Base-by-base conservation (phyloP, 371 early-diverging fungal species). In the Actinomortierella wolfii region DNA sequence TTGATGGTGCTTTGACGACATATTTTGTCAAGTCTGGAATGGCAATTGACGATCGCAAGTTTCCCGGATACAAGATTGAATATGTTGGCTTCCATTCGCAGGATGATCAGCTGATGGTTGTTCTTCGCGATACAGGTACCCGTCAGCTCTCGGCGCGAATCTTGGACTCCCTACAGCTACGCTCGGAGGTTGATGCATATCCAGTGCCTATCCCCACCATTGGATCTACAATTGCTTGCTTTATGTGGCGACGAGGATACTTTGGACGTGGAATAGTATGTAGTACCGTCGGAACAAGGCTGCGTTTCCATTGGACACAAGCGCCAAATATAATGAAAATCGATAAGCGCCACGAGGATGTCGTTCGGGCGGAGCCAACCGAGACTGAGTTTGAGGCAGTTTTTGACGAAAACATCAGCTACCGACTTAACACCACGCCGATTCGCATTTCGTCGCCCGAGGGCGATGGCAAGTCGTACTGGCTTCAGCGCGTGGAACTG, bases 21-120 rank as follows among this genome's bases (percentile, higher is more conserved):
- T 74, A 74, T 40, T 74, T 74, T 51, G 60, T 63, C 13, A 67
- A 67, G 24, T 67, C 74, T 14, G 74, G 74, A 17, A 74, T 74
- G 74, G 74, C 74, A 3, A 74, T 74, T 24, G 74, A 74, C 41
- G 74, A 74, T 40, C 64, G 63, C n/a, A 74, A 74, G 23, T 74
- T 74, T 29, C 63, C 64, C n/a, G 74, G 67, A 9, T 63, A 54
- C 60, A 74, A 67, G 51, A 67, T 74, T 34, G 74, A 74, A 26
- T 34, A 67, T 28, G 51, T 74, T 11, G 67, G 56, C 18, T 74
- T 74, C 51, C 56, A 63, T 34, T 42, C 57, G 1, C 74, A 67
- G 44, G 74, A 74, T 29, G 67, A 74, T 42, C 60, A 64, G 48
- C 67, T 74, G 5, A 51, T 63, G 15, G 67, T 74, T 29, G 60